phyloP scores from a whole-genome alignment of 2,329 filamentous ascomycete species.

The Colletotrichum orchidophilum region DNA sequence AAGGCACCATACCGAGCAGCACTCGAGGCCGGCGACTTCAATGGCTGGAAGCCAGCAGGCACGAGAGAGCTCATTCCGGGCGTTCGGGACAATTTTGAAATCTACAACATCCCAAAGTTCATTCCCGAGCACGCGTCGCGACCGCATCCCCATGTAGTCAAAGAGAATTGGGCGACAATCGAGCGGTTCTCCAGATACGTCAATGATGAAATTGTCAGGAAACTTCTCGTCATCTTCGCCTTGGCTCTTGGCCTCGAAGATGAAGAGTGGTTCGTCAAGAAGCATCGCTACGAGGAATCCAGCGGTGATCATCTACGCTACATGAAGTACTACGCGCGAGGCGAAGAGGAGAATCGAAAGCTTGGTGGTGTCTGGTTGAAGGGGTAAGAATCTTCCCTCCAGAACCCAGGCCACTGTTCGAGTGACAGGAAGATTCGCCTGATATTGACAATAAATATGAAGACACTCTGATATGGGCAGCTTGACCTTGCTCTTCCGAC shows the following conservation, averaged over 20 bases:
- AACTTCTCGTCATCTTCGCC: neutral
- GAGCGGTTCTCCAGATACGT: neutral
- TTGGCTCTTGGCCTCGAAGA: neutral
- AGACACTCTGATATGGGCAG: slow-evolving; percentile 62
- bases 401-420: too few relatives aligned
- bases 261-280: neutral
- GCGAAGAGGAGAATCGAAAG: neutral
- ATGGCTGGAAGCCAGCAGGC: neutral
- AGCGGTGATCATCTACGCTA: neutral
- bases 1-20: neutral
- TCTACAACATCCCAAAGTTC: neutral
- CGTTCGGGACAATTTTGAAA: neutral
- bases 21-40: neutral
- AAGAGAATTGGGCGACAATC: neutral
- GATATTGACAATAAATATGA: neutral
- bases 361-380: neutral
- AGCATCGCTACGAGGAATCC: neutral
- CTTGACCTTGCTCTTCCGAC: slow-evolving; percentile 63
- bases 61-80: neutral
- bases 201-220: neutral
- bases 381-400: neutral
- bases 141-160: neutral
- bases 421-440: neutral
- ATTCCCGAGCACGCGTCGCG: neutral
- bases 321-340: neutral